These are phyloP conservation scores for Chlorociboria aeruginascens DNA, from an alignment of 495 filamentous ascomycete species.

Conservation along the genomic window DNA sequence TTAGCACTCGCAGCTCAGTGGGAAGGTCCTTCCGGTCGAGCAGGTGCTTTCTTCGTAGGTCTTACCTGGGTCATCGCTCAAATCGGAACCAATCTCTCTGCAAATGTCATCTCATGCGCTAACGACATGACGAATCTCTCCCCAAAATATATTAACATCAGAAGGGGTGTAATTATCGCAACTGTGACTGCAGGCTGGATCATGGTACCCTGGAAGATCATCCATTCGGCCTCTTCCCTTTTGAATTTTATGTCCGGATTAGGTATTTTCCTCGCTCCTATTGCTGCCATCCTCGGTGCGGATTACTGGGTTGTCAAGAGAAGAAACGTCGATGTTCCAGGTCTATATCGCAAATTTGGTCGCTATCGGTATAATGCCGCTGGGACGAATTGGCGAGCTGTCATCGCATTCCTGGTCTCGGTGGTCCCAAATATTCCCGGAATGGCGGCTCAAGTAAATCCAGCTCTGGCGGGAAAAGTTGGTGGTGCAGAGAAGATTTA, in stretches of 20 bases:
- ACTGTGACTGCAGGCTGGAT: constrained; percentile 44
- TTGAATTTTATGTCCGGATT: constrained; percentile 44
- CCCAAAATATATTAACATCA: constrained; percentile 49
- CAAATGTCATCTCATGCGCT: constrained; percentile 51
- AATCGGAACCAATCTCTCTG: constrained; percentile 53
- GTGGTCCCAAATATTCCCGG: constrained; percentile 28
- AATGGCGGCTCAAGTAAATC: constrained; percentile 22
- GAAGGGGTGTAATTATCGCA: constrained; percentile 48
- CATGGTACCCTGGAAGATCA: constrained; percentile 54
- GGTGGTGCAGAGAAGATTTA: constrained; percentile 21
- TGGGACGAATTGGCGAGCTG: constrained; percentile 34
- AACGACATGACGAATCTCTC: constrained; percentile 52
- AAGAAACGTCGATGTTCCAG: constrained; percentile 31
- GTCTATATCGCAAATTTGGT: constrained; percentile 26
- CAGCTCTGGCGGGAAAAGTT: background rate
- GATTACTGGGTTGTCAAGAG: constrained; percentile 39
- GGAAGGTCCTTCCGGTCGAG: constrained; percentile 34
- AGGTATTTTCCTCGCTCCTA: constrained; percentile 33
- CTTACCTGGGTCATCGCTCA: constrained; percentile 39
- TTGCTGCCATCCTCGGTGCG: constrained; percentile 34
- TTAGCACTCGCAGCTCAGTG: constrained; percentile 40
- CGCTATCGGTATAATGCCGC: constrained; percentile 19
- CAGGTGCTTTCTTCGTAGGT: constrained; percentile 42
- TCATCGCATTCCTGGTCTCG: constrained; percentile 27
- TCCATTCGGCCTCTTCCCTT: constrained; percentile 42